Base-by-base conservation (phyloP, 2,329 filamentous ascomycete genomes). In the Penicillium frequentans region DNA sequence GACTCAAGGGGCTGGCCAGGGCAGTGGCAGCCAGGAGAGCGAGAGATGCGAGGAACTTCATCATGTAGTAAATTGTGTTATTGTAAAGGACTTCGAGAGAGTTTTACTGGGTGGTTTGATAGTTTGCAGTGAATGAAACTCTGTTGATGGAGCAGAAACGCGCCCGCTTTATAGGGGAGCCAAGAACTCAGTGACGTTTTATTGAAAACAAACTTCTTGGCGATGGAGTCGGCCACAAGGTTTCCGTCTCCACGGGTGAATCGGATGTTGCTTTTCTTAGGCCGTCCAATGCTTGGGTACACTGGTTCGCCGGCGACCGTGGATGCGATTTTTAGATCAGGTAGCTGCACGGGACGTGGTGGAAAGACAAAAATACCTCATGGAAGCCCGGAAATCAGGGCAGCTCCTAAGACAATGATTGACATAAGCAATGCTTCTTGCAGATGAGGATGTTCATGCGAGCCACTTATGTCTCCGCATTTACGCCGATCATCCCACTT, bases 11-110 rank as follows among this genome's bases (percentile, higher is more conserved):
- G 52, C 53, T 68, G n/a, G 71, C 70, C 5, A 65, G 39, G 47
- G 62, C 67, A 10, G 68, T 58, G 35, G 68, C 64, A 31, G 68
- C 64, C 29, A 75, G 54, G 16, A 72, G 44, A 46, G 69, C 61
- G 43, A 74, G 59, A 7, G 64, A 63, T 35, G 65, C 35, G 58
- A 72, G 50, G 54, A 73, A 58, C 53, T 70, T 70, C 70, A 73
- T 73, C 29, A 49, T 65, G 54, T 23, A 24, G n/a, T 47, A 23
- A 14, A 31, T 19, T 11, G 14, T 14, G 16, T 16, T 48, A 21
- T 9, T 14, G 27, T 31, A 7, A 29, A n/a, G 2, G 44, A 23
- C 21, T 37, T 43, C 5, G 13, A 19, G 19, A 19, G n/a, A 9
- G n/a, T 7, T 39, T 19, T 19, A n/a, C 4, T 5, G 19, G 27